Evolutionary conservation across 305 asterid species (phyloP).

Genomic region (Fraxinus nigra): DNA sequence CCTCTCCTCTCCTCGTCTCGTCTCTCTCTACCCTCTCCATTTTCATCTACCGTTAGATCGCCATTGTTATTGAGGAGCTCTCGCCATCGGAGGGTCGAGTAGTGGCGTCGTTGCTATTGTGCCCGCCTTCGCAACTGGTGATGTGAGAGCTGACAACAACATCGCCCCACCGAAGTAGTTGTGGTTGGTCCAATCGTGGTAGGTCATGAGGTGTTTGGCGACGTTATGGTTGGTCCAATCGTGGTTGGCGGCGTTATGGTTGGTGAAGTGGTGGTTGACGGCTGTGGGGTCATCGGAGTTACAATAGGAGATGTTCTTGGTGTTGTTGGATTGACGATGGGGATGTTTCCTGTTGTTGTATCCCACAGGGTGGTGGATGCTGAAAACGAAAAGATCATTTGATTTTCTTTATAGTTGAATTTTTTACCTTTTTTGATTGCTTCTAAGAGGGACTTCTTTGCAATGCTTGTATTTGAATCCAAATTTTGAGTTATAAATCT

Average conservation of each 20-base stretch:
- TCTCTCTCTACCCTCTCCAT: too few species aligned
- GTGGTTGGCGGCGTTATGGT: neutral
- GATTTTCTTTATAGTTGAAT: conserved; percentile 38
- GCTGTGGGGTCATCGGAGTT: conserved; percentile 32
- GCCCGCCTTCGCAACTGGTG: too few species aligned
- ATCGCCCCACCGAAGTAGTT: too few species aligned
- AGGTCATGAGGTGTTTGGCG: conserved; percentile 14
- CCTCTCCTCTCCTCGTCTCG: too few species aligned
- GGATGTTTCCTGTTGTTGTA: conserved; percentile 42
- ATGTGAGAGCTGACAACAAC: too few species aligned
- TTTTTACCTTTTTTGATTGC: conserved; percentile 38
- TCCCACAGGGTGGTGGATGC: conserved; percentile 35
- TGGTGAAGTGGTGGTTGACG: conserved; percentile 11
- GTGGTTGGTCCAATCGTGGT: conserved; percentile 22
- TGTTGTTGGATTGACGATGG: conserved; percentile 73
- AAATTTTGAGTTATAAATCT: neutral
- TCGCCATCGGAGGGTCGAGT: too few species aligned
- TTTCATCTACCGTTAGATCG: too few species aligned
- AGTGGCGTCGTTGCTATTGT: too few species aligned
- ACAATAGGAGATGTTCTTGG: conserved; percentile 45
- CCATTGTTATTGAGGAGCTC: too few species aligned
- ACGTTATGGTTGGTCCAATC: conserved; percentile 27
- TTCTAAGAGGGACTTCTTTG: conserved; percentile 32
- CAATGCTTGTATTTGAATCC: conserved; percentile 49
- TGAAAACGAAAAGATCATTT: conserved; percentile 39